A percentile compares a stretch with the other conserved stretches of the same genome.
Evolutionary conservation across 2,329 filamentous ascomycete genomes (phyloP).

Genomic region (Thielaviopsis ethacetica): DNA sequence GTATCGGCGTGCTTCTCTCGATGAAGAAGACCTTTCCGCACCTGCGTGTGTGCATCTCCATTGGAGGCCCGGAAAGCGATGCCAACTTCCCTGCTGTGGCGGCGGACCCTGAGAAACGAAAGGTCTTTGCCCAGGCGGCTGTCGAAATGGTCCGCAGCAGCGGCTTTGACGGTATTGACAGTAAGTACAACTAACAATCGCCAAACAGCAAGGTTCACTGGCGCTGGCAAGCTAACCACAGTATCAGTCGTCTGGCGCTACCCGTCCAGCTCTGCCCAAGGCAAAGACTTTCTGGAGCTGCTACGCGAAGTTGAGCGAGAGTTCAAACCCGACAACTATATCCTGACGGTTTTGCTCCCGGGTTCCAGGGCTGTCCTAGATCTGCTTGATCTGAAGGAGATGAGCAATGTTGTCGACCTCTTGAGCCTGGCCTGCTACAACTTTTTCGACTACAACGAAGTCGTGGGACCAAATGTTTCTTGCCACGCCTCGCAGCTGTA

Average conservation of each 20-base stretch:
- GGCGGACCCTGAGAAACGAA: background rate
- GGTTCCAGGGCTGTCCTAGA: background rate
- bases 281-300: background rate
- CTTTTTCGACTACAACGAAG: background rate
- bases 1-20: background rate
- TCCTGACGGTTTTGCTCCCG: conserved; percentile 1
- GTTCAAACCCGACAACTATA: conserved; percentile 1
- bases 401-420: background rate
- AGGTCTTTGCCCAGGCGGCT: background rate
- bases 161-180: conserved; percentile 6
- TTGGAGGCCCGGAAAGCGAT: conserved; percentile 1
- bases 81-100: background rate
- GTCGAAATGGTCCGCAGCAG: background rate
- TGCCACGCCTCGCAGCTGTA: background rate
- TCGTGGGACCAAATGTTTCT: background rate
- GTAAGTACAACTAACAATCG: too few species aligned
- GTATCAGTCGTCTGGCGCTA: conserved; percentile 3
- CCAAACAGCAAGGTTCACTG: too few species aligned
- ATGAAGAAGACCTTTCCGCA: background rate
- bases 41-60: conserved; percentile 2
- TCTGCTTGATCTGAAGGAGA: background rate
- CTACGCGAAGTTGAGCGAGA: background rate
- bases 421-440: background rate
- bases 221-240: background rate
- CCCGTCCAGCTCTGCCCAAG: background rate